A percentile compares a stretch with the other conserved stretches of the same genome.
phyloP scores from a whole-genome alignment of 495 filamentous ascomycete species.

The Daldinia decipiens region DNA sequence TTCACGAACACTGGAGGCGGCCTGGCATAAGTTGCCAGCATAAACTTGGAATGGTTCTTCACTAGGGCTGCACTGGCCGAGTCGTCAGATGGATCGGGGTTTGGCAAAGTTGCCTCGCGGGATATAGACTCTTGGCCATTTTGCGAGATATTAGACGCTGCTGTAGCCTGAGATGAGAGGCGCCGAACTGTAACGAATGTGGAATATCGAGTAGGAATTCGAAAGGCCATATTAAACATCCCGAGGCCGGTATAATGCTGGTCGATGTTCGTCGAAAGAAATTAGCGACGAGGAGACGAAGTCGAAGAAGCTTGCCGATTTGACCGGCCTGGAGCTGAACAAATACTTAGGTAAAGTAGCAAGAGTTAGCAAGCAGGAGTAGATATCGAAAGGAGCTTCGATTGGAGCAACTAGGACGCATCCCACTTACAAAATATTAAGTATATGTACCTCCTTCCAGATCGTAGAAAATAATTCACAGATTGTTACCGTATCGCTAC shows the following conservation, averaged over 20 bases:
- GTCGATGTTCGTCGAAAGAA: not conserved
- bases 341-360: not conserved
- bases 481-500: not conserved
- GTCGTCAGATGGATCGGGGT: slow-evolving; percentile 80
- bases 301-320: slow-evolving; percentile 2
- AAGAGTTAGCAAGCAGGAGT: not conserved
- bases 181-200: slow-evolving; percentile 20
- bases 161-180: slow-evolving; percentile 34
- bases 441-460: not conserved
- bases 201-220: slow-evolving; percentile 33
- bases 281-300: not conserved
- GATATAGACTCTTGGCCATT: slow-evolving; percentile 33
- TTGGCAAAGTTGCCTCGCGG: slow-evolving; percentile 71
- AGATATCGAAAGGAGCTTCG: not conserved
- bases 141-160: slow-evolving; percentile 38
- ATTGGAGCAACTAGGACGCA: slow-evolving; percentile 11
- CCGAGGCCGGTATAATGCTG: not conserved
- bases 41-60: slow-evolving; percentile 77
- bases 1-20: slow-evolving; percentile 90
- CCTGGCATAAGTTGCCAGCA: slow-evolving; percentile 94
- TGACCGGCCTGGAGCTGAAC: not conserved
- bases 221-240: slow-evolving; percentile 37
- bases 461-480: slow-evolving; percentile 5
- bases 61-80: slow-evolving; percentile 80
- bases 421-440: slow-evolving; percentile 3